Evolutionary conservation across 257 asterid genomes (phyloP), one percentile per base, ranked within the genome.

Genomic region (Nicotiana paniculata): DNA sequence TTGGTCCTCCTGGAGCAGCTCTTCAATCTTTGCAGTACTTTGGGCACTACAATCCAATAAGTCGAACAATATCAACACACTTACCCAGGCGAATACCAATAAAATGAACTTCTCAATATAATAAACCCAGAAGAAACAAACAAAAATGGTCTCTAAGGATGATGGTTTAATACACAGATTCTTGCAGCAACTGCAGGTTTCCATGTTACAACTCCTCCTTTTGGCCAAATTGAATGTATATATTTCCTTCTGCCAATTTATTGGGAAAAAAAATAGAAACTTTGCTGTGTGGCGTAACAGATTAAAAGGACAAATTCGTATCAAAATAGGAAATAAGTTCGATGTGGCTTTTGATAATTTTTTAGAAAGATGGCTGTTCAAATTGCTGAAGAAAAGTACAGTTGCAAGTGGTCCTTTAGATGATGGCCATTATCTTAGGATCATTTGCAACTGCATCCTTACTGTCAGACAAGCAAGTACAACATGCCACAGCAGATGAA

Each of bases 1-100:
- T 81, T 90, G 94, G 88, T 94, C 98, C 89, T 94, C 98, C 89
- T 83, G 90, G 67, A 94, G 95, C 85, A 94, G 93, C 87, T 94
- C 98, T 86, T 94, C 98, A 82, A 94, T 90, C 89, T 85, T 91
- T 69, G 91, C 88, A 39, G 87, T 86, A 86, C 97, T 94, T 90
- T 89, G 93, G 82, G 90, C 86, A 87, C 98, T 94, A 84, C 66
- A 64, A 81, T 54, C 79, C 81, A 66, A 11, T 11, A 81, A 30
- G 64, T 24, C 28, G 6, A 76, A 85, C 26, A 77, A 85, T 46
- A 77, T 84, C 59, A 81, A 86, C 26, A 62, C 26, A 67, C 4
- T 21, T 0, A 30, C 81, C 58, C 30, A n/a, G 77, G 80, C 51
- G 10, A 82, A 65, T 59, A 24, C 43, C 33, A 70, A 28, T 6